Evolutionary conservation across 2,329 filamentous ascomycete genomes (phyloP), one percentile per base, ranked within the genome.

Genomic region (Venturiaceae sp.): DNA sequence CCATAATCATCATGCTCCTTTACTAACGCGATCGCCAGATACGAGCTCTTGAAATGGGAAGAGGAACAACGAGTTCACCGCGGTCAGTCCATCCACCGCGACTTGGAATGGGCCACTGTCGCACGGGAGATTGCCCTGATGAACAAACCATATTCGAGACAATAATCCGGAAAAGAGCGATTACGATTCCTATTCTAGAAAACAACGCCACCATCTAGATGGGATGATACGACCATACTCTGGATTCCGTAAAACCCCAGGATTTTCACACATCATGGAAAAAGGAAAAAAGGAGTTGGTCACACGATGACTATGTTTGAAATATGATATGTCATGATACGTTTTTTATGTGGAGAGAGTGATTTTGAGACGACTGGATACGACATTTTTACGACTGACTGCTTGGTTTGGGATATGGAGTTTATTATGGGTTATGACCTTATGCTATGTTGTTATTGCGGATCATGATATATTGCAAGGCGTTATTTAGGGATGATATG

Each of bases 11-110:
- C 2, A n/a, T 16, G 14, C 14, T 6, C 23, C 13, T 3, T 34
- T 32, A 21, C n/a, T 30, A 36, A 14, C 23, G 16, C 30, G 33
- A 62, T 47, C 30, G 6, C n/a, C 58, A 82, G 79, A 50, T 80
- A 97, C 68, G 94, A 99, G 74, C 81, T 99, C 32, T 79, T 99
- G 55, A 95, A 95, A 71, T 97, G 92, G 90, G 94, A 99, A 72
- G 92, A 96, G 71, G 73, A 81, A 33, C 83, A 92, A 61, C 83
- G 82, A 66, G 71, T 79, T 74, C 71, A 80, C 73, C 69, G 77
- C 71, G 72, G 77, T 69, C 66, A 77, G 68, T 68, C 75, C 52
- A 66, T 87, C 60, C 85, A 83, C 65, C 81, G 92, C 63, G 92
- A 96, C 67, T 77, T 97, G 32, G 94, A 97, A 73, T 99, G 94